A percentile compares a stretch with the other conserved stretches of the same genome.
These are phyloP conservation scores for Sphagnum tenellum DNA, from an alignment of 225 moss, liverwort and hornwort species.

Conservation along the genomic window DNA sequence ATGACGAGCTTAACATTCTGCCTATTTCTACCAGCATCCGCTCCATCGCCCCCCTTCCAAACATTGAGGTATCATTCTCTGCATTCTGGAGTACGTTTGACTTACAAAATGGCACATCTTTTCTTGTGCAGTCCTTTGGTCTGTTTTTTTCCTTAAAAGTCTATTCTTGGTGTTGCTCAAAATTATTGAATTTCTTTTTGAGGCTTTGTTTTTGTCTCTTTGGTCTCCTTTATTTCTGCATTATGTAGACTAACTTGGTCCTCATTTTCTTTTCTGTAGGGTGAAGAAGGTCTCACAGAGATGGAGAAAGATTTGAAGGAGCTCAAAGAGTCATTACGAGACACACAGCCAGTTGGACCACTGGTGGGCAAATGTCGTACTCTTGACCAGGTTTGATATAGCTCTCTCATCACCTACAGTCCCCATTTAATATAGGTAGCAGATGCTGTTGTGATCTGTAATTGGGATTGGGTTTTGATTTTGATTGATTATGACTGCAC, in stretches of 20 bases:
- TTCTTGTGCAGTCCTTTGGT: no score
- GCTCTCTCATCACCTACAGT: neutral
- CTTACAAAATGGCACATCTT: no score
- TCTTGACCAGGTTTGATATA: conserved; percentile 60
- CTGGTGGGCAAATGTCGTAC: conserved; percentile 88
- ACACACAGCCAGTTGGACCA: conserved; percentile 78
- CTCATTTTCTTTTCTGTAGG: conserved; percentile 14
- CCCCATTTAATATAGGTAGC: neutral
- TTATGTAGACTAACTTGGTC: no score
- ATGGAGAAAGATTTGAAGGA: conserved; percentile 92
- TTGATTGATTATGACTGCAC: no score
- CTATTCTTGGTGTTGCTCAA: neutral
- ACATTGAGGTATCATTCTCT: conserved; percentile 38
- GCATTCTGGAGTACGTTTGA: no score
- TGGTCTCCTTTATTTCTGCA: no score
- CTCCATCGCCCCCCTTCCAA: conserved; percentile 45
- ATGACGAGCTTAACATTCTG: conserved; percentile 89
- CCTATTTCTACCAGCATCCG: conserved; percentile 82
- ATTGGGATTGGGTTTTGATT: no score
- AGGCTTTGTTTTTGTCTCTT: no score
- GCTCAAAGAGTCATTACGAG: conserved; percentile 75
- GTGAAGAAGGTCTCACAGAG: conserved; percentile 72
- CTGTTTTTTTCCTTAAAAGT: neutral
- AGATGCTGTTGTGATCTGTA: neutral
- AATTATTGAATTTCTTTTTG: no score